A percentile compares a stretch with the other conserved stretches of the same genome.
Evolutionary conservation across 2,329 filamentous ascomycete genomes (phyloP).

Genomic region (Diaporthe longicolla): DNA sequence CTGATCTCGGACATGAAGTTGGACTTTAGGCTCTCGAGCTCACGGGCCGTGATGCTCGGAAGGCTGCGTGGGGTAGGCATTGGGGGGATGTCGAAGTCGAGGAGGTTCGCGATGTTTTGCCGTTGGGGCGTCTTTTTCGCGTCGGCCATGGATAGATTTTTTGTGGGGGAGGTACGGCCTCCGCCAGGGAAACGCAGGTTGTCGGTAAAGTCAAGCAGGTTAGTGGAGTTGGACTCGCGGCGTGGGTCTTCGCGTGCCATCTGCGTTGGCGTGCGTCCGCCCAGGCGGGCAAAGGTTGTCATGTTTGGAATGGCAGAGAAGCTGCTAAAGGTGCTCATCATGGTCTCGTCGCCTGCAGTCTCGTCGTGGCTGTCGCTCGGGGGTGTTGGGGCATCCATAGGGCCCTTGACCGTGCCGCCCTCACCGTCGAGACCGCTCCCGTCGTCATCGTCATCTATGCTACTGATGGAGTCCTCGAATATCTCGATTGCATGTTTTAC

Average conservation of each 20-base stretch:
- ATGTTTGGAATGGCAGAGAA: conserved; percentile 93
- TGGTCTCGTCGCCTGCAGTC: conserved; percentile 74
- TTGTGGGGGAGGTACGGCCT: conserved; percentile 54
- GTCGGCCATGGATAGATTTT: conserved; percentile 50
- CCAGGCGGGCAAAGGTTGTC: conserved; percentile 84
- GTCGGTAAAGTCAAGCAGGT: conserved; percentile 90
- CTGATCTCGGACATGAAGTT: conserved; percentile 93
- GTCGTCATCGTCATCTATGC: conserved; percentile 46
- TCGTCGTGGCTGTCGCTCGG: conserved; percentile 45
- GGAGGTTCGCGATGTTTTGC: conserved; percentile 74
- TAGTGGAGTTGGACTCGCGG: conserved; percentile 73
- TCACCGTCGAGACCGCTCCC: conserved; percentile 49
- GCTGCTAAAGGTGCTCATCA: conserved; percentile 87
- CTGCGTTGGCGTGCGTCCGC: conserved; percentile 56
- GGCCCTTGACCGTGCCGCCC: conserved; percentile 45
- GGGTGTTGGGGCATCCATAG: conserved; percentile 16
- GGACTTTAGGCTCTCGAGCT: conserved; percentile 93
- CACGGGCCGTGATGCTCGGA: conserved; percentile 90
- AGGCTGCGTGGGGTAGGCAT: conserved; percentile 92
- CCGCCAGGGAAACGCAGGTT: conserved; percentile 66
- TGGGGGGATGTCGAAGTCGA: conserved; percentile 95
- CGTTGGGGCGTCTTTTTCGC: conserved; percentile 63
- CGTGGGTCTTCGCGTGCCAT: conserved; percentile 46
- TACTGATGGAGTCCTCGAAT: conserved; percentile 67
- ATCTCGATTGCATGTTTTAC: conserved; percentile 73